These are phyloP conservation scores for Raffaelea ambrosiae DNA, from an alignment of 2,329 filamentous ascomycete genomes.

Conservation along the genomic window DNA sequence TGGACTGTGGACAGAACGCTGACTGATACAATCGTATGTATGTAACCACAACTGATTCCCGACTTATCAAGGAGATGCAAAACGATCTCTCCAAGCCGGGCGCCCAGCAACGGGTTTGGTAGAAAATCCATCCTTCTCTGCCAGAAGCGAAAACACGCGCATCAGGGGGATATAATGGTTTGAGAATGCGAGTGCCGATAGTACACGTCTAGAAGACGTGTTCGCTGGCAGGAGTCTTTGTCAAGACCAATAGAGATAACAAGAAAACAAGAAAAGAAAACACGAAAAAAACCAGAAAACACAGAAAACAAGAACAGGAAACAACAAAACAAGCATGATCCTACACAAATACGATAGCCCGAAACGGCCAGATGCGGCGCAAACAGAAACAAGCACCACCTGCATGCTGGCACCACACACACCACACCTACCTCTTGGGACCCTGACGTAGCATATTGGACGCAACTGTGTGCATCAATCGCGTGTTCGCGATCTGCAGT, in stretches of 20 bases:
- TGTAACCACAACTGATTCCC: conserved; percentile 25
- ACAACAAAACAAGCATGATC: not conserved
- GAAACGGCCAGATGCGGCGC: not conserved
- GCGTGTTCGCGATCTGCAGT: no score
- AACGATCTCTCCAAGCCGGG: conserved; percentile 21
- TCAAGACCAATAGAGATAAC: not conserved
- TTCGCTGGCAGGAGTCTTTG: conserved; percentile 12
- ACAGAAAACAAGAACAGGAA: not conserved
- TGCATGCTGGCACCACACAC: no score
- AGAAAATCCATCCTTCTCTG: conserved; percentile 12
- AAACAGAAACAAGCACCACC: no score
- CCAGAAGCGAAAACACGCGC: conserved; percentile 17
- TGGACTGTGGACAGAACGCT: no score
- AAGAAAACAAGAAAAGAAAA: not conserved
- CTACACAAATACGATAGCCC: not conserved
- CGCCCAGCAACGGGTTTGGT: conserved; percentile 21
- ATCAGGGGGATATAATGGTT: conserved; percentile 11
- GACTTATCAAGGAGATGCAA: conserved; percentile 18
- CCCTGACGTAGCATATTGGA: no score
- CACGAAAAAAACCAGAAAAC: not conserved
- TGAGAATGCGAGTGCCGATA: conserved; percentile 16
- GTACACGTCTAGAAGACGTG: conserved; percentile 9
- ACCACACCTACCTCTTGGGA: no score
- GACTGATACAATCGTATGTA: not conserved
- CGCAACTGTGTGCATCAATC: no score